Percentiles rank a stretch among this genome's conserved stretches.
phyloP scores from a whole-genome alignment of 352 stramenopile species.

The Elongisporangium anandrum region DNA sequence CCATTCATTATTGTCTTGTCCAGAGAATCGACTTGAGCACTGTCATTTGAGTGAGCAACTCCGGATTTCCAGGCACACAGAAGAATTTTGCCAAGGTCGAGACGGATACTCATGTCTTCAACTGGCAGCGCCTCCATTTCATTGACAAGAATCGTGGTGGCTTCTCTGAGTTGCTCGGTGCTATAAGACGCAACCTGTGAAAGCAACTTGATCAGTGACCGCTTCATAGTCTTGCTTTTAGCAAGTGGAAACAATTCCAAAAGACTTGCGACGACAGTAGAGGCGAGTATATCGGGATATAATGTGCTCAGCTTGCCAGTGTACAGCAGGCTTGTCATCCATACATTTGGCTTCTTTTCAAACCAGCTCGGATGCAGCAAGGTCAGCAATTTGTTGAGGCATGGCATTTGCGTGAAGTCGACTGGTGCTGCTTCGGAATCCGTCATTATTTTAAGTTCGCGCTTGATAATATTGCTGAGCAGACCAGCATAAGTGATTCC shows the following conservation, averaged over 20 bases:
- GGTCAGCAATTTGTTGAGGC: conserved; percentile 17
- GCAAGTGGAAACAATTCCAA: conserved; percentile 13
- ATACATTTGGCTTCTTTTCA: neutral
- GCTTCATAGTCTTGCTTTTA: neutral
- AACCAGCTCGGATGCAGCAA: conserved; percentile 23
- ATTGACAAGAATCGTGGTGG: neutral
- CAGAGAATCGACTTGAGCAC: conserved; percentile 7
- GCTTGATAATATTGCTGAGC: neutral
- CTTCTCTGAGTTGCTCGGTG: neutral
- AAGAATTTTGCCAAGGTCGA: neutral
- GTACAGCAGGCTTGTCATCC: conserved; percentile 8
- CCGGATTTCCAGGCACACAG: neutral
- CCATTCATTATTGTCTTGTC: conserved; percentile 13
- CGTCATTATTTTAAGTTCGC: neutral
- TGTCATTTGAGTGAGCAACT: neutral
- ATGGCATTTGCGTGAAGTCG: neutral
- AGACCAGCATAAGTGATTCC: conserved; percentile 10
- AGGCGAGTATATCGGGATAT: conserved; percentile 8
- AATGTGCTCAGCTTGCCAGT: conserved; percentile 18
- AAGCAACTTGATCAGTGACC: neutral
- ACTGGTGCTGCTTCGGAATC: neutral
- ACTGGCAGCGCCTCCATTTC: conserved; percentile 1
- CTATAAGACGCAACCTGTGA: neutral
- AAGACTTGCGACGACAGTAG: conserved; percentile 13
- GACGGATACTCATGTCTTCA: neutral